Base-by-base conservation (phyloP, 2,329 filamentous ascomycete genomes). In the Paracoccidioides lutzii region DNA sequence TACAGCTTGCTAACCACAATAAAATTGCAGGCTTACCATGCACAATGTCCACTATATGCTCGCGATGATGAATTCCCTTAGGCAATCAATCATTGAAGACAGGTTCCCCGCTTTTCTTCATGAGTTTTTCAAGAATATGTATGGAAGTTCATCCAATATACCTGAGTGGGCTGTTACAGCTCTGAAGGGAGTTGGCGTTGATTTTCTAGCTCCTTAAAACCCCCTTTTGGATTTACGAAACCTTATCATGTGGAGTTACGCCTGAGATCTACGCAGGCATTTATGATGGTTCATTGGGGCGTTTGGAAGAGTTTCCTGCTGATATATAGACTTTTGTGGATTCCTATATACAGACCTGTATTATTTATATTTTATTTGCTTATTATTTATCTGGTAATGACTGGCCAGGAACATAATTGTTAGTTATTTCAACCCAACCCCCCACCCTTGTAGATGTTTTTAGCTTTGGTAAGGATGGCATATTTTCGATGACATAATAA, bases 31-130 rank as follows among this genome's bases (percentile, higher is more conserved):
- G 30, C 75, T 98, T 55, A 95, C 89, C 0, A 89, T 97, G 66
- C 93, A 98, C 71, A 98, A 98, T 67, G 88, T 98, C 32, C 89
- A 90, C 74, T 95, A 95, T 66, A 82, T 95, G 68, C 77, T 98
- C 54, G 80, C 85, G 58, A 74, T 98, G 63, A 96, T 97, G 90
- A 76, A 78, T 22, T 75, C 80, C 58, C 80, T 83, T 10, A 80
- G 91, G 58, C 77, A 87, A 59, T 83, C 93, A 14, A 89, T 97
- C 59, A 73, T 95, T 6, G 85, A 85, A 59, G 90, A 95, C 67
- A 73, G 76, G 53, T 97, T 86, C 68, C 90, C 93, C 1, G 79
- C 76, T 1, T 95, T 93, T 64, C 68, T 96, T 59, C 82, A 75
- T 61, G 72, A 79, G 38, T 97, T 95, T 73, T 98, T 98, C 71